Evolutionary conservation across 352 stramenopile species (phyloP).

Genomic region (Pythium phragmitis): DNA sequence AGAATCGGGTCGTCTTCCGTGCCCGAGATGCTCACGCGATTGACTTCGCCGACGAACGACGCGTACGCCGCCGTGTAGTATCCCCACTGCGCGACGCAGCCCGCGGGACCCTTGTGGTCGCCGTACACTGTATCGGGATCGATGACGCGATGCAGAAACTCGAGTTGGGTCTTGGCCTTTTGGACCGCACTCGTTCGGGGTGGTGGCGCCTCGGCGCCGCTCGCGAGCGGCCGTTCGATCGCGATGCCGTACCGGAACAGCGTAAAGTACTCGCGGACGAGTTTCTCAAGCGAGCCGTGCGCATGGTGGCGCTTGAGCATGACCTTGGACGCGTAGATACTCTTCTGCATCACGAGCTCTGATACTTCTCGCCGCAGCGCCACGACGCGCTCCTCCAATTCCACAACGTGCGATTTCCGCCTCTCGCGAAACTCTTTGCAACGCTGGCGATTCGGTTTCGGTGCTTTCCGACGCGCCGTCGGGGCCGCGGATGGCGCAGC

Average conservation of each 20-base stretch:
- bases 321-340: slow-evolving; percentile 27
- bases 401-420: slow-evolving; percentile 23
- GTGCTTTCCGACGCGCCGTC: slow-evolving; percentile 16
- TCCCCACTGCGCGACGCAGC: slow-evolving; percentile 21
- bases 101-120: slow-evolving; percentile 25
- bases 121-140: slow-evolving; percentile 25
- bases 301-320: slow-evolving; percentile 30
- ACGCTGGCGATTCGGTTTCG: slow-evolving; percentile 32
- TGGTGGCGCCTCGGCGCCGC: not conserved
- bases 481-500: not conserved
- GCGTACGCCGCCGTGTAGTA: slow-evolving; percentile 32
- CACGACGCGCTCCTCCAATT: slow-evolving; percentile 22
- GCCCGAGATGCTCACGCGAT: slow-evolving; percentile 24
- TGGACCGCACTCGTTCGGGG: slow-evolving; percentile 1
- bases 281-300: slow-evolving; percentile 30
- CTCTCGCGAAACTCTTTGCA: slow-evolving; percentile 34
- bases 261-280: slow-evolving; percentile 30
- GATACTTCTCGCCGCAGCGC: slow-evolving; percentile 24
- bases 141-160: slow-evolving; percentile 25
- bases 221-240: slow-evolving; percentile 18
- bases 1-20: slow-evolving; percentile 31
- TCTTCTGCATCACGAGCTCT: slow-evolving; percentile 29
- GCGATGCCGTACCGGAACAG: slow-evolving; percentile 30
- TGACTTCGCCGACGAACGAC: slow-evolving; percentile 28
- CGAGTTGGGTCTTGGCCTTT: slow-evolving; percentile 21